Conservation (phyloP, 2,329 filamentous ascomycete species). For the Xylariaceae sp. region DNA sequence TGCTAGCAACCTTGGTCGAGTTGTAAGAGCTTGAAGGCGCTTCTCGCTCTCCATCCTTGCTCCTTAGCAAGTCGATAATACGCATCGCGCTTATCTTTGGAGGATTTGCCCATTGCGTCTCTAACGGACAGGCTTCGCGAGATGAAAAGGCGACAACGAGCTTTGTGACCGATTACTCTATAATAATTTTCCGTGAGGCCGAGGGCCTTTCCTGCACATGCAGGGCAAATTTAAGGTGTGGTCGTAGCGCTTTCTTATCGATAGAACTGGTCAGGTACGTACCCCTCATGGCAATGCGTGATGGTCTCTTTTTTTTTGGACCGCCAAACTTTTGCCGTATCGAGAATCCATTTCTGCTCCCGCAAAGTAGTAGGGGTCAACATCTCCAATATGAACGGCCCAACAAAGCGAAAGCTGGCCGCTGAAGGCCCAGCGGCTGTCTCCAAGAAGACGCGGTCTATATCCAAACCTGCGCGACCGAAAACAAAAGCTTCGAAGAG, state of each 20-base stretch:
- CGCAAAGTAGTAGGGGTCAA: too few species aligned
- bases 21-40: conserved; percentile 94
- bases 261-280: background rate
- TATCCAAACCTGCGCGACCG: conserved; percentile 4
- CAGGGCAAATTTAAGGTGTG: too few species aligned
- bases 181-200: too few species aligned
- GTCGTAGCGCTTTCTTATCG: conserved; percentile 3
- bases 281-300: too few species aligned
- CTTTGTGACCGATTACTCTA: too few species aligned
- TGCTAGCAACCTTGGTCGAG: conserved; percentile 62
- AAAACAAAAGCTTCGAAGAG: conserved; percentile 27
- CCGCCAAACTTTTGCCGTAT: too few species aligned
- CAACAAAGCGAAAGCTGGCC: conserved; percentile 19
- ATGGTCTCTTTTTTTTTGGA: too few species aligned
- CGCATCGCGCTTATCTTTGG: conserved; percentile 96
- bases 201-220: too few species aligned
- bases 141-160: too few species aligned
- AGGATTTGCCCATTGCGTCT: conserved; percentile 82
- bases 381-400: conserved; percentile 13
- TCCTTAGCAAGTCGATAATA: conserved; percentile 98
- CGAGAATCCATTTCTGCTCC: too few species aligned
- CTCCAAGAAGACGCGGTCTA: conserved; percentile 16
- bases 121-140: too few species aligned
- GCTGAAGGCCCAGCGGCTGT: conserved; percentile 10
- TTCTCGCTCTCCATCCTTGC: conserved; percentile 94